A percentile compares a stretch with the other conserved stretches of the same genome.
Conservation (phyloP, 2,329 filamentous ascomycete species). For the Amauroascus niger region DNA sequence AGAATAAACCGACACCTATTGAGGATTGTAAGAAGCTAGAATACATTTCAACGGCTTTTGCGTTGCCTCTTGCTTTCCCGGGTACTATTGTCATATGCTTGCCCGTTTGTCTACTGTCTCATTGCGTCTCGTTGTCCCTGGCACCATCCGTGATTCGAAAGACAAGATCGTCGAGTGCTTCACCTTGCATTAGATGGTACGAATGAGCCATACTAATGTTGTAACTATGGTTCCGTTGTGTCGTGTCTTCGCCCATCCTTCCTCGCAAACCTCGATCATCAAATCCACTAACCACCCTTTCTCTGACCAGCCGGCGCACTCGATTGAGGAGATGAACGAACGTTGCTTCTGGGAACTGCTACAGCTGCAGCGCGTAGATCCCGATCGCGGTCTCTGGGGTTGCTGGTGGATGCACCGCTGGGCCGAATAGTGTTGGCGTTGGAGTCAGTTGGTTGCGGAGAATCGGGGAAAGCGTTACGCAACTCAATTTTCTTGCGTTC, state of each 20-base stretch:
- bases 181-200: not conserved
- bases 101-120: not conserved
- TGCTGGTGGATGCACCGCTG: not conserved
- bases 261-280: not conserved
- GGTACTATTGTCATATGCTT: not conserved
- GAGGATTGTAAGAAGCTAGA: not conserved
- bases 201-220: not conserved
- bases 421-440: constrained; percentile 2
- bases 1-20: not conserved
- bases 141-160: not conserved
- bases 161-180: not conserved
- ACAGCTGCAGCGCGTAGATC: constrained; percentile 13
- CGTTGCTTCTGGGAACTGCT: constrained; percentile 13
- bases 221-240: not conserved
- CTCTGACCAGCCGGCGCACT: constrained; percentile 7
- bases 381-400: constrained; percentile 1
- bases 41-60: not conserved
- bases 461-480: constrained; percentile 23
- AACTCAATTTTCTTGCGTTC: constrained; percentile 41
- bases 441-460: constrained; percentile 1
- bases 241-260: not conserved
- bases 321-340: constrained; percentile 8
- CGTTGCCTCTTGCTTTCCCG: not conserved
- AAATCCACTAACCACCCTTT: constrained; percentile 13
- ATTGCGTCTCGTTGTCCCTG: not conserved